Conservation (phyloP, 495 filamentous ascomycete genomes). For the Pyrenopolyporus hunteri region DNA sequence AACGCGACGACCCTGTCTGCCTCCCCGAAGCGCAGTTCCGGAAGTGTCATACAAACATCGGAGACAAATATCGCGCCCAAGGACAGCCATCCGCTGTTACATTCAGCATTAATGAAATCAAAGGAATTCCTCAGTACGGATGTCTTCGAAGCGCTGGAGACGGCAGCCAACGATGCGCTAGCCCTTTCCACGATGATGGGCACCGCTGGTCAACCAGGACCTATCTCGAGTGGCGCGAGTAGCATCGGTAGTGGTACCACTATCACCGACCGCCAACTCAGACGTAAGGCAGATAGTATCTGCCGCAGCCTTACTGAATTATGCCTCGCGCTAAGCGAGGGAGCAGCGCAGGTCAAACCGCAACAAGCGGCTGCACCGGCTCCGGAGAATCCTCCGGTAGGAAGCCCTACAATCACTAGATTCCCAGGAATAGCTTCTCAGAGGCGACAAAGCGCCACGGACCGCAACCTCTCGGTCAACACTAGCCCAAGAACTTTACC, state of each 20-base stretch:
- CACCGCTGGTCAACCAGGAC: conserved; percentile 62
- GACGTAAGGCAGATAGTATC: conserved; percentile 89
- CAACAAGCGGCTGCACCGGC: conserved; percentile 40
- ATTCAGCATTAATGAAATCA: conserved; percentile 78
- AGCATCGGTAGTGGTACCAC: conserved; percentile 64
- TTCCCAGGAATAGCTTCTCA: conserved; percentile 41
- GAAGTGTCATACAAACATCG: conserved; percentile 47
- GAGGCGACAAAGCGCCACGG: conserved; percentile 46
- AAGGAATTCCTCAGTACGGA: conserved; percentile 69
- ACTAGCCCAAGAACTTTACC: conserved; percentile 68
- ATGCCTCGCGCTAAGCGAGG: conserved; percentile 81
- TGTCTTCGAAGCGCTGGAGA: conserved; percentile 80
- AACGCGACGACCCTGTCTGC: conserved; percentile 92
- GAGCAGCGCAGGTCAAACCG: conserved; percentile 43
- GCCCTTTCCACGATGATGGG: conserved; percentile 76
- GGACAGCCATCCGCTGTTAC: conserved; percentile 76
- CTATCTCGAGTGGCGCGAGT: conserved; percentile 65
- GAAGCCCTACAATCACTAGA: conserved; percentile 47
- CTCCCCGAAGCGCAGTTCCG: conserved; percentile 73
- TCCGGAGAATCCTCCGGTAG: conserved; percentile 38
- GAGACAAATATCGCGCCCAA: conserved; percentile 43
- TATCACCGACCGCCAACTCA: conserved; percentile 79
- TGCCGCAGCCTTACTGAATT: conserved; percentile 93
- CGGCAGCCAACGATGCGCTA: conserved; percentile 80
- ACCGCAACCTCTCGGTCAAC: conserved; percentile 44